A percentile compares a stretch with the other conserved stretches of the same genome.
Conservation (phyloP, 805 yeast species). For the Ogataea corticis region DNA sequence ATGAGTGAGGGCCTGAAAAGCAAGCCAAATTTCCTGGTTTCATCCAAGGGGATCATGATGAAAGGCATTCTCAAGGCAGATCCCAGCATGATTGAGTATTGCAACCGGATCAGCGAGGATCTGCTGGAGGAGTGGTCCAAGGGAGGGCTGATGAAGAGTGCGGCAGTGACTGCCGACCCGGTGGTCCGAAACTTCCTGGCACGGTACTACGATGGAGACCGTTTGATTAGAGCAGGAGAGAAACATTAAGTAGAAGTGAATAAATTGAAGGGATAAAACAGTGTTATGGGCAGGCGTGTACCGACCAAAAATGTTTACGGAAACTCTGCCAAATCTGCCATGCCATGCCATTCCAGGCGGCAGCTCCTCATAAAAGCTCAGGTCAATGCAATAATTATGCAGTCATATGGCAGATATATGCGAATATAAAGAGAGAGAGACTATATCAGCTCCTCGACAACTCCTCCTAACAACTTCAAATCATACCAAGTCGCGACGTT, state of each 20-base stretch:
- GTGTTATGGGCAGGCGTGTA: not conserved
- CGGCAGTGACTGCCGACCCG: not conserved
- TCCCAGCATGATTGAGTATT: constrained; percentile 13
- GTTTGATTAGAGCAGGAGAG: too few relatives aligned
- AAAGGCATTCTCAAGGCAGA: constrained; percentile 21
- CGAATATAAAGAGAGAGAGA: not conserved
- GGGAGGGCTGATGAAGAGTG: constrained; percentile 9
- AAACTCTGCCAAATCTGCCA: too few relatives aligned
- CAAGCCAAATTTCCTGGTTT: constrained; percentile 14
- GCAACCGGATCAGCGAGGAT: constrained; percentile 20
- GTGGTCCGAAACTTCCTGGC: constrained; percentile 15
- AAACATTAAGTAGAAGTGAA: too few relatives aligned
- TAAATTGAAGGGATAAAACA: too few relatives aligned
- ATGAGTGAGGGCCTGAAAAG: constrained; percentile 3
- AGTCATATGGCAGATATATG: not conserved
- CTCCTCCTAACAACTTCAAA: constrained; percentile 51
- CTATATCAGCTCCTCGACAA: constrained; percentile 26
- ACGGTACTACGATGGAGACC: constrained; percentile 22
- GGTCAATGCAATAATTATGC: too few relatives aligned
- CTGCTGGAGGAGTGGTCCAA: constrained; percentile 19
- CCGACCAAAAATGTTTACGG: too few relatives aligned
- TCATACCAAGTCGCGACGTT: constrained; percentile 63
- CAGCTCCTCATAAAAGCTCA: too few relatives aligned
- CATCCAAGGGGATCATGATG: constrained; percentile 14
- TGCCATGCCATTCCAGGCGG: too few relatives aligned